These are phyloP conservation scores for Zalerion maritima DNA, from an alignment of 495 filamentous ascomycete species.

Conservation along the genomic window DNA sequence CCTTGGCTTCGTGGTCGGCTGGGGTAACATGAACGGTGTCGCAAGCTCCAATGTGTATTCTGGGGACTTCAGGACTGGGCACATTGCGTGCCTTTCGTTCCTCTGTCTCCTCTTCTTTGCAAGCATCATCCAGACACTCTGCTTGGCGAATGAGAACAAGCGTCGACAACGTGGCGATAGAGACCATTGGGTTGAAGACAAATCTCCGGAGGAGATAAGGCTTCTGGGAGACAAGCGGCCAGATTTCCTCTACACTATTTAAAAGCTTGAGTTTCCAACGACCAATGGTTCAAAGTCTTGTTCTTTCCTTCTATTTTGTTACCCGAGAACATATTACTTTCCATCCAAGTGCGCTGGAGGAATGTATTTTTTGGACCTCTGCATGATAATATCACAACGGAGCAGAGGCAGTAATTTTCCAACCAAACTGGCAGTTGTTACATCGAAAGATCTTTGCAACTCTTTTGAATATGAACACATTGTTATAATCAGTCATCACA, in stretches of 20 bases:
- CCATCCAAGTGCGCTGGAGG: no score
- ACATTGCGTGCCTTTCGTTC: no score
- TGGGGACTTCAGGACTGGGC: constrained; percentile 27
- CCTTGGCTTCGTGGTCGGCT: constrained; percentile 80
- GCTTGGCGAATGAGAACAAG: constrained; percentile 53
- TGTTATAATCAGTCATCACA: no score
- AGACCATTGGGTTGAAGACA: constrained; percentile 51
- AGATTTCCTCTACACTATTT: constrained; percentile 67
- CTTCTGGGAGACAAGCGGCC: constrained; percentile 56
- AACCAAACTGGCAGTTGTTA: no score
- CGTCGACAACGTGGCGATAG: constrained; percentile 47
- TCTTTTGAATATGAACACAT: no score
- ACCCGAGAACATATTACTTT: no score
- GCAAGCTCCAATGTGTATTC: constrained; percentile 59
- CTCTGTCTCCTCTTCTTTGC: constrained; percentile 34
- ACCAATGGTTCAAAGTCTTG: constrained; percentile 6
- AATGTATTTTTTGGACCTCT: no score
- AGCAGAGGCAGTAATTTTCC: no score
- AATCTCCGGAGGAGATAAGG: constrained; percentile 42
- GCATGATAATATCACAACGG: no score
- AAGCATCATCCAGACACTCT: constrained; percentile 43
- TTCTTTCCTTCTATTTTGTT: no score
- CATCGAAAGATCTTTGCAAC: no score
- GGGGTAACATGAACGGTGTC: constrained; percentile 86
- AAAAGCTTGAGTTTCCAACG: constrained; percentile 5